These are phyloP conservation scores for Sicyos edulis DNA, from an alignment of 306 rosid genomes.

Conservation along the genomic window DNA sequence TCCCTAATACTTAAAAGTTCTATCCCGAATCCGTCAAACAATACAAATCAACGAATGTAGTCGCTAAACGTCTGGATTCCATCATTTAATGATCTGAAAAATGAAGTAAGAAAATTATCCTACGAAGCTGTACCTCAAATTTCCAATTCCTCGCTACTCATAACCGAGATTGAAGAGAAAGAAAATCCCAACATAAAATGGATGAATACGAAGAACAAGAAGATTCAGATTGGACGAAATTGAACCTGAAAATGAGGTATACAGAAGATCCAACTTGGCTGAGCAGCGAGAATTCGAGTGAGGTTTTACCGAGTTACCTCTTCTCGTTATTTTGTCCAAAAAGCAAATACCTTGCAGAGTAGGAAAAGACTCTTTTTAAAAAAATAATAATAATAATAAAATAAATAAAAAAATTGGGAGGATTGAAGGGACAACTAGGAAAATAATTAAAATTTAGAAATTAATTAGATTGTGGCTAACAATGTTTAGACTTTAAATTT, in stretches of 20 bases:
- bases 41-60: neutral
- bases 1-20: neutral
- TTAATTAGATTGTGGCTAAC: no score
- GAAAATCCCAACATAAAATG: neutral
- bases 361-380: slow-evolving; percentile 8
- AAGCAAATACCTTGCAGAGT: slow-evolving; percentile 15
- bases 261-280: slow-evolving; percentile 4
- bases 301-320: neutral
- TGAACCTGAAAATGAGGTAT: slow-evolving; percentile 14
- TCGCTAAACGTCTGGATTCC: neutral
- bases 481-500: no score
- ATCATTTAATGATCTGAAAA: neutral
- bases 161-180: neutral
- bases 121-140: neutral
- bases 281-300: slow-evolving; percentile 12
- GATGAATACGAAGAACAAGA: neutral
- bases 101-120: neutral
- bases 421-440: no score
- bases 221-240: neutral
- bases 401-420: neutral
- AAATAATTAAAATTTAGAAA: no score
- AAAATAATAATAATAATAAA: neutral
- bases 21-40: neutral
- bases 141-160: neutral
- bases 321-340: slow-evolving; percentile 10